Evolutionary conservation across 139 green algal genomes (phyloP), one percentile per base, ranked within the genome.

Genomic region (Bryopsis sp.): DNA sequence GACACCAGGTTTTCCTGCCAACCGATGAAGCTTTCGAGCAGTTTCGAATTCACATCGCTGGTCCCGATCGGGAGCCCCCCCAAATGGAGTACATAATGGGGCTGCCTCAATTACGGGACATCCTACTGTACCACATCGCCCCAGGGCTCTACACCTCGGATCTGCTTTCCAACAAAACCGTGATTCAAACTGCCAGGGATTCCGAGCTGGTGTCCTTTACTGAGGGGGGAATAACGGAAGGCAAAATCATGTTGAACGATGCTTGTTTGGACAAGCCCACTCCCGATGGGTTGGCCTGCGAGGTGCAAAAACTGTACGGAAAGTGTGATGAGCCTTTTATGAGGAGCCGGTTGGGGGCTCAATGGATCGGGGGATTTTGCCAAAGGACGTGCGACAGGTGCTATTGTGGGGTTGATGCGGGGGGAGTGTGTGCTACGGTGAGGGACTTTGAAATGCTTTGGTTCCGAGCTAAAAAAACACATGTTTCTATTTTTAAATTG

Each of bases 281-380:
- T 15, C 77, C 80, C 15, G 72, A 74, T 36, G n/a, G 34, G 31
- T 74, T 62, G 33, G 47, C 34, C 32, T 72, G 54, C 31, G 4
- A 68, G 68, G 75, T 77, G 26, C 75, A 80, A 47, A n/a, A 43
- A n/a, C 43, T 66, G 28, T 80, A 77, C 37, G 65, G 67, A 37
- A 81, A 81, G 66, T 81, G 76, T 50, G 67, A 75, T 68, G 76
- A 78, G 47, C 76, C 76, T 38, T 81, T 81, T 68, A 83, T 83
- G 74, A 68, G 35, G 24, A 74, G 46, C 6, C 68, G 79, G 3
- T 76, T 85, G 50, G 79, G 79, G 15, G 79, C 79, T 3, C 82
- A 85, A 71, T 86, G 79, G 82, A 74, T 84, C 48, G 81, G 82
- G 26, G 82, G 82, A 61, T 88, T 83, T 72, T 88, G 82, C 77